Conservation (phyloP, 768 basidiomycete species). For the Tephrocybe sp. region DNA sequence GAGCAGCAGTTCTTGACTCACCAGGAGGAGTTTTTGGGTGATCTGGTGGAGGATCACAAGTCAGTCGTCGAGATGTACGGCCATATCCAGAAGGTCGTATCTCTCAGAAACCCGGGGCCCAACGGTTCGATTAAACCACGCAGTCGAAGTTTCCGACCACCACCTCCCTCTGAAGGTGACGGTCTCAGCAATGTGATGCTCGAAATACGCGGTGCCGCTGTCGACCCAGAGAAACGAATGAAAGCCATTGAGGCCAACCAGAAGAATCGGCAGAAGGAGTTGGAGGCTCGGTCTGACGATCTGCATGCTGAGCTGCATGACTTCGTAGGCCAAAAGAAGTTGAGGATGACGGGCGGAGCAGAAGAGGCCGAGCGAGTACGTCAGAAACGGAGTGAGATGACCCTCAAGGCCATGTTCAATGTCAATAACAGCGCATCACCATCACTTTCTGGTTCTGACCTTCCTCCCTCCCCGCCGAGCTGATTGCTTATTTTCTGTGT, state of each 20-base stretch:
- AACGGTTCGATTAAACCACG: constrained; percentile 30
- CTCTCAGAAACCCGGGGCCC: constrained; percentile 52
- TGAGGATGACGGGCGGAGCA: constrained; percentile 95
- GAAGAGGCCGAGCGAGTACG: constrained; percentile 89
- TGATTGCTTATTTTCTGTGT: neutral
- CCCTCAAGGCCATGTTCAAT: constrained; percentile 87
- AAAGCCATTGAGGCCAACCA: constrained; percentile 93
- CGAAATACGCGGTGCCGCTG: constrained; percentile 81
- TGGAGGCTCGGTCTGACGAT: constrained; percentile 73
- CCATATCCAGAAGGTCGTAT: constrained; percentile 89
- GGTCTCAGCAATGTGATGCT: constrained; percentile 82
- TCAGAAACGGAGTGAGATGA: constrained; percentile 80
- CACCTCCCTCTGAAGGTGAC: constrained; percentile 63
- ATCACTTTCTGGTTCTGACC: constrained; percentile 12
- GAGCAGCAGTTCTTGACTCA: constrained; percentile 94
- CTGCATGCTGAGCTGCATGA: constrained; percentile 82
- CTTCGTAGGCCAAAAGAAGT: constrained; percentile 84
- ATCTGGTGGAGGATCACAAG: constrained; percentile 90
- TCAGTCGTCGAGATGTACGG: constrained; percentile 85
- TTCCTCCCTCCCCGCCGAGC: constrained; percentile 10
- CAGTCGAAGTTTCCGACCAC: constrained; percentile 56
- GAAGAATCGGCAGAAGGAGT: constrained; percentile 75
- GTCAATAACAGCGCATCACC: constrained; percentile 10
- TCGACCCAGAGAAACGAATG: constrained; percentile 82
- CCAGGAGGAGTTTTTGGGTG: constrained; percentile 87